Evolutionary conservation across 1,284 basidiomycete genomes (phyloP).

Genomic region (Heterobasidion parviporum): DNA sequence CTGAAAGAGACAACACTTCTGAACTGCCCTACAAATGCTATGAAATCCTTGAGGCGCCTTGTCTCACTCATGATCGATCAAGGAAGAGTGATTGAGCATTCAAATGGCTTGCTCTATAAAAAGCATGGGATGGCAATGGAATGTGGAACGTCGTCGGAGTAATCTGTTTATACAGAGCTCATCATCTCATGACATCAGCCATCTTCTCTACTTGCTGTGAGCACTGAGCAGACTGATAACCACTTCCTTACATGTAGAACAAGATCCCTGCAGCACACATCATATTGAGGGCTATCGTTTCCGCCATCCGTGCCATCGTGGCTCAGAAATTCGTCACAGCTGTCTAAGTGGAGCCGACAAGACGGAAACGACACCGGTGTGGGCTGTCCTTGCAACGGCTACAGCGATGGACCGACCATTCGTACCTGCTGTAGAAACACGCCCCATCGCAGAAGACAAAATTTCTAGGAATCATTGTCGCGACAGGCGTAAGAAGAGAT

Average conservation of each 20-base stretch:
- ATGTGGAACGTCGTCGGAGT: too few relatives aligned
- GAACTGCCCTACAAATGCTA: too few relatives aligned
- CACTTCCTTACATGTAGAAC: neutral
- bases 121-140: too few relatives aligned
- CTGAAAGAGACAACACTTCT: too few relatives aligned
- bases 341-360: neutral
- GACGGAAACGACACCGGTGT: neutral
- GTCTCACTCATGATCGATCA: too few relatives aligned
- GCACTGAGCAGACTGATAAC: neutral
- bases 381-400: neutral
- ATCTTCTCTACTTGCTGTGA: too few relatives aligned
- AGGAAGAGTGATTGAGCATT: too few relatives aligned
- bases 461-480: neutral
- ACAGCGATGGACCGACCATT: neutral
- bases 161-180: too few relatives aligned
- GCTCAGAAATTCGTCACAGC: neutral
- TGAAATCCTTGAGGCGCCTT: too few relatives aligned
- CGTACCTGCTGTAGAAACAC: neutral
- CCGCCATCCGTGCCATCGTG: neutral
- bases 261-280: neutral
- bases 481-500: neutral
- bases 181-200: too few relatives aligned
- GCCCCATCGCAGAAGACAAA: neutral
- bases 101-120: too few relatives aligned
- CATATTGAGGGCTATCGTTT: neutral